These are phyloP conservation scores for Rhodosporidiobolus sp. DNA, from an alignment of 768 basidiomycete species.

Conservation along the genomic window DNA sequence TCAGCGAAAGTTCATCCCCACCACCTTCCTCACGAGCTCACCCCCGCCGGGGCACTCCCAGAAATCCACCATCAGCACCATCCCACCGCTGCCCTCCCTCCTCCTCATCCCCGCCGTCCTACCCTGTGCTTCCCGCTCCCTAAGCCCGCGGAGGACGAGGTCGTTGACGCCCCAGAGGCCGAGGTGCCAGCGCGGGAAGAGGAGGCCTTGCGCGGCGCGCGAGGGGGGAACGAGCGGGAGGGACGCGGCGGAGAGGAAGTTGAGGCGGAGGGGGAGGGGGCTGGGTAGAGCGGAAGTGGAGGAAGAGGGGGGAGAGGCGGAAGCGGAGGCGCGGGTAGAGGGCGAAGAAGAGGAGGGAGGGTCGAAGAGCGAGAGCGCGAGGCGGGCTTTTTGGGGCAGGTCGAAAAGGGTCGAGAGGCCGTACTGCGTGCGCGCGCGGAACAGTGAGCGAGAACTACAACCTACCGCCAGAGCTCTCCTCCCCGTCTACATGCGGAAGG, in stretches of 20 bases:
- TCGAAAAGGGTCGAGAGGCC: not conserved
- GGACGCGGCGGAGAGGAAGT: conserved; percentile 9
- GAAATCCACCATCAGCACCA: conserved; percentile 12
- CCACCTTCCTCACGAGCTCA: not conserved
- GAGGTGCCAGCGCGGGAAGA: not conserved
- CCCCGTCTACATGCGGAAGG: too few relatives aligned
- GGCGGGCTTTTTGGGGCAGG: not conserved
- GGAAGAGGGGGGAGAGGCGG: not conserved
- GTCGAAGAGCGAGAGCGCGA: conserved; percentile 14
- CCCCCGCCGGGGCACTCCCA: not conserved
- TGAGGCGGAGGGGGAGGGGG: conserved; percentile 1
- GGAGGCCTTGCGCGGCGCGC: not conserved
- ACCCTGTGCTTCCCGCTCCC: not conserved
- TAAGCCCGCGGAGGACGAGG: not conserved
- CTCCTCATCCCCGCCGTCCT: not conserved
- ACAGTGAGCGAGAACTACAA: not conserved
- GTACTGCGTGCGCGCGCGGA: not conserved
- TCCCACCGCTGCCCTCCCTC: not conserved
- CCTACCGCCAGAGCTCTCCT: too few relatives aligned
- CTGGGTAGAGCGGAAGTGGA: not conserved
- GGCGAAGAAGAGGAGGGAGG: not conserved
- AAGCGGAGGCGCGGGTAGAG: not conserved
- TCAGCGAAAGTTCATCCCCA: not conserved
- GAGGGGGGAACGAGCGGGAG: conserved; percentile 9
- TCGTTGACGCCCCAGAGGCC: conserved; percentile 8